Percentiles rank a stretch among this genome's conserved stretches.
phyloP scores from a whole-genome alignment of 2,329 filamentous ascomycete genomes.

The Fusarium begoniae region DNA sequence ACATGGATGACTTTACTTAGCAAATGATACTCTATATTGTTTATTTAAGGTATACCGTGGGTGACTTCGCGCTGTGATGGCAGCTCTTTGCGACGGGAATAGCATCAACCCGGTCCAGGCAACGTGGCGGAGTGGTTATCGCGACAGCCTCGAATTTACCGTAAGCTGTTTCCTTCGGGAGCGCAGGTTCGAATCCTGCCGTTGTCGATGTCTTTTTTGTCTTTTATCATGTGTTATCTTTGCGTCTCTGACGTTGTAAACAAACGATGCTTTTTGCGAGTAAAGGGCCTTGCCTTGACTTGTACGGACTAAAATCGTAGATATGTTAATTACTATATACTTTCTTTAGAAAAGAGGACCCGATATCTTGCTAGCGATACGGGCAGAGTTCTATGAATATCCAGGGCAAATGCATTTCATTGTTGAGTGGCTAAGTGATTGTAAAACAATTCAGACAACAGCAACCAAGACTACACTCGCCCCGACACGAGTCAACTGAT shows the following conservation, averaged over 20 bases:
- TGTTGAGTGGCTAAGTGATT: neutral
- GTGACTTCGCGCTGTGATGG: neutral
- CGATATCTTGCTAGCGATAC: neutral
- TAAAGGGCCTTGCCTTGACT: neutral
- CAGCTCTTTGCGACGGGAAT: neutral
- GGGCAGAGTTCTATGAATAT: neutral
- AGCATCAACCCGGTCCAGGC: neutral
- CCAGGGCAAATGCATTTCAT: neutral
- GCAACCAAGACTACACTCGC: neutral
- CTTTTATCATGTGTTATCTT: neutral
- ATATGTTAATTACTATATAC: neutral
- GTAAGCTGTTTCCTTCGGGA: constrained; percentile 8
- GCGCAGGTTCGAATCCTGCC: constrained; percentile 21
- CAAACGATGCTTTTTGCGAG: neutral
- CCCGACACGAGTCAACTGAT: constrained; percentile 4
- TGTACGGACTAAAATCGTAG: too few relatives aligned
- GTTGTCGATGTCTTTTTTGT: constrained; percentile 1
- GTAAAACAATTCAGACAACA: neutral
- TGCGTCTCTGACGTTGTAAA: neutral
- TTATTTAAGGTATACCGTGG: neutral
- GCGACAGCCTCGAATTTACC: neutral
- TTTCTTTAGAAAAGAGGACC: neutral
- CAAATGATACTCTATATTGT: too few relatives aligned
- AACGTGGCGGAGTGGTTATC: constrained; percentile 22
- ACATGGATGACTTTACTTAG: neutral